These are phyloP conservation scores for Tylopilus felleus DNA, from an alignment of 768 basidiomycete species.

Conservation along the genomic window DNA sequence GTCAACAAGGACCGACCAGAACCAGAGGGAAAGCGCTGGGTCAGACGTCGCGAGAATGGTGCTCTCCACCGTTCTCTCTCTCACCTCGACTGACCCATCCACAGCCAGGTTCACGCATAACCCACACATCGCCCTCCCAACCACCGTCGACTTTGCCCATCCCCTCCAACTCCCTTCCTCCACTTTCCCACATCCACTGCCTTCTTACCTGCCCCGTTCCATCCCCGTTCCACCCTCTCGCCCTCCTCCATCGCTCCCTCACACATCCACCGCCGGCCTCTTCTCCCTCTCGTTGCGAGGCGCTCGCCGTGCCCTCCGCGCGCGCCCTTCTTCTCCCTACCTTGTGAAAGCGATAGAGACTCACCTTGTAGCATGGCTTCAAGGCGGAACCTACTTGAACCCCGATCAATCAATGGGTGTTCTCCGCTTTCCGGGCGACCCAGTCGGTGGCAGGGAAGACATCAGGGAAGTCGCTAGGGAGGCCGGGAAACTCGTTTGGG, in stretches of 20 bases:
- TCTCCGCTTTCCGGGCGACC: conserved; percentile 37
- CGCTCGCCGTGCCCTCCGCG: conserved; percentile 63
- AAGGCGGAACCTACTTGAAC: conserved; percentile 52
- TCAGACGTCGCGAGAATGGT: conserved; percentile 78
- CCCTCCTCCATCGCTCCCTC: conserved; percentile 42
- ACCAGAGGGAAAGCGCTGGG: conserved; percentile 76
- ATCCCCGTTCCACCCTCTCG: conserved; percentile 46
- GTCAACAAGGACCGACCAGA: conserved; percentile 51
- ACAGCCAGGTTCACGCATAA: conserved; percentile 71
- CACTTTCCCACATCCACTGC: conserved; percentile 78
- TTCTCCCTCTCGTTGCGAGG: conserved; percentile 78
- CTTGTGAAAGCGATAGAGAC: conserved; percentile 69
- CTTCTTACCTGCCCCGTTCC: conserved; percentile 63
- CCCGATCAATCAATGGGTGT: conserved; percentile 42
- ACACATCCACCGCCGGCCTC: conserved; percentile 65
- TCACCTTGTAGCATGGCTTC: conserved; percentile 62
- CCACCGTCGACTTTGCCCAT: conserved; percentile 50
- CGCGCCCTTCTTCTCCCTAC: conserved; percentile 45
- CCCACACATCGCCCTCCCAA: conserved; percentile 65
- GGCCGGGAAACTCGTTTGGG: conserved; percentile 69
- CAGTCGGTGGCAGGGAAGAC: conserved; percentile 49
- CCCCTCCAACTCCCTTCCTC: conserved; percentile 41
- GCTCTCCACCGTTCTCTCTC: conserved; percentile 16
- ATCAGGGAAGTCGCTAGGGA: conserved; percentile 67
- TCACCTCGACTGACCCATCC: not conserved